phyloP scores from a whole-genome alignment of 257 asterid genomes.

The Solanum ossicruentum region DNA sequence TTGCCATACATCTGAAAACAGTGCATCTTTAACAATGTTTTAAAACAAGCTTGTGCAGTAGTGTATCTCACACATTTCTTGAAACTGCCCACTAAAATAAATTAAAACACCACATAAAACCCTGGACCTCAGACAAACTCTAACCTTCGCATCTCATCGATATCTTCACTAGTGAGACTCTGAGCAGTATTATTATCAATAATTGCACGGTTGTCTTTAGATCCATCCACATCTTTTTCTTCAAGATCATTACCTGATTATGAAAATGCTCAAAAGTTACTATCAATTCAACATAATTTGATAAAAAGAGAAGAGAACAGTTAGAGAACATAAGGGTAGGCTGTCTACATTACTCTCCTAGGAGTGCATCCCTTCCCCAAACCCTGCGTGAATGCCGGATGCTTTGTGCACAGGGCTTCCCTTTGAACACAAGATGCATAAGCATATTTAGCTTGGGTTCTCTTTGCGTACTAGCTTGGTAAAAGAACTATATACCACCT shows the following conservation, averaged over 20 bases:
- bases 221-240: constrained; percentile 35
- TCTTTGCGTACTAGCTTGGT: background rate
- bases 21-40: background rate
- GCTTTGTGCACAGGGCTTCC: background rate
- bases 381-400: background rate
- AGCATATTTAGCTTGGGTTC: background rate
- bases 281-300: background rate
- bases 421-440: background rate
- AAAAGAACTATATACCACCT: background rate
- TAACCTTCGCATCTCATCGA: constrained; percentile 70
- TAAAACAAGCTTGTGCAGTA: background rate
- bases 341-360: background rate
- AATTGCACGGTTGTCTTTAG: constrained; percentile 72
- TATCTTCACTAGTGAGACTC: constrained; percentile 73
- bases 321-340: background rate
- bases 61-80: background rate
- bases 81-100: background rate
- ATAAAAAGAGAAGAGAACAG: background rate
- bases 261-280: constrained; percentile 5
- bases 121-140: background rate
- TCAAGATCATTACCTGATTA: constrained; percentile 34
- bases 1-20: background rate
- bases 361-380: background rate
- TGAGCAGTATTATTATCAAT: constrained; percentile 92
- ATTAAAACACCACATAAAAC: background rate